Conservation (phyloP, 2,329 filamentous ascomycete species). For the Trichophyton benhamiae region DNA sequence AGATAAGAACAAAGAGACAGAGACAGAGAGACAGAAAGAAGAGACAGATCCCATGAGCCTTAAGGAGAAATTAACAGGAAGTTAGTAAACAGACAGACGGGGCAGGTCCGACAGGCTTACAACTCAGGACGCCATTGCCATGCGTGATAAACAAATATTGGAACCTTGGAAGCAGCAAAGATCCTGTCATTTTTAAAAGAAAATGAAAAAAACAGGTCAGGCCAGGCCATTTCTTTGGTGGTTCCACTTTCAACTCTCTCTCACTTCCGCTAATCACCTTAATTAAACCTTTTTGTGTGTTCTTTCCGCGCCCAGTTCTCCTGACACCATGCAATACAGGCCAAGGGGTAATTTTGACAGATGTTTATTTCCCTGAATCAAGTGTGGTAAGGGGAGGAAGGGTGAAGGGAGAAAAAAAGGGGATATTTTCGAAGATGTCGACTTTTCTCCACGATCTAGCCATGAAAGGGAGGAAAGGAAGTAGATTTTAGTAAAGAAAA, state of each 20-base stretch:
- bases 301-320: not conserved
- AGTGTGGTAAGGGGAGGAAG: too few relatives aligned
- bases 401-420: not conserved
- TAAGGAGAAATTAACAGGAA: not conserved
- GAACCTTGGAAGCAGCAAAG: not conserved
- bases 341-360: not conserved
- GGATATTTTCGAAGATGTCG: not conserved
- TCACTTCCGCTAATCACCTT: not conserved
- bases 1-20: not conserved
- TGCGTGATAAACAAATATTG: not conserved
- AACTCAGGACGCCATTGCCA: not conserved
- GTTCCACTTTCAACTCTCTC: not conserved
- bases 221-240: not conserved
- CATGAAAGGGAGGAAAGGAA: not conserved
- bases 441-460: not conserved
- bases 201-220: too few relatives aligned
- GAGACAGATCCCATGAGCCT: not conserved
- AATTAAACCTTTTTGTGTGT: not conserved
- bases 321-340: constrained; percentile 1
- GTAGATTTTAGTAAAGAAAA: not conserved
- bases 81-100: not conserved
- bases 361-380: not conserved
- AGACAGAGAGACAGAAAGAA: too few relatives aligned
- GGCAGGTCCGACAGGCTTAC: not conserved
- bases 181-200: not conserved